Base-by-base conservation (phyloP, 2,329 filamentous ascomycete species). In the Claviceps capensis region DNA sequence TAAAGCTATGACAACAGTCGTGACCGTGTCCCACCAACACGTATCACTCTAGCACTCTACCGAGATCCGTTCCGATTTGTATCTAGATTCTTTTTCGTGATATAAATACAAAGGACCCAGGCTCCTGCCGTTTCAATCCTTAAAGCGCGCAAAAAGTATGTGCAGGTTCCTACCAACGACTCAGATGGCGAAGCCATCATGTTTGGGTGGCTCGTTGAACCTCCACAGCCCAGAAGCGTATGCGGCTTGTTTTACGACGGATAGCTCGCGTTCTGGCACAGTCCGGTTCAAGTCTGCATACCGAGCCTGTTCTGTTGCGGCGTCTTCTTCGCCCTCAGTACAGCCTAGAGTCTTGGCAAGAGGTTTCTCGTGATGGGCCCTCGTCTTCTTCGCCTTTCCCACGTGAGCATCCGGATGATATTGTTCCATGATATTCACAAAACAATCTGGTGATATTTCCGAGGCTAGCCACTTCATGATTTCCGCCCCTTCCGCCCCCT, bases 361-460 rank as follows among this genome's bases (percentile, higher is more conserved):
- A 17, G 16, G 17, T 17, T 42, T 19, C 17, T 42, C 19, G 30
- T 4, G 4, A 34, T 69, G 13, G 22, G 9, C 68, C 3, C 72
- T 68, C 4, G 65, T 62, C 16, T 60, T 57, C 58, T 69, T 79
- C 50, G 73, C 70, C 69, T 88, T 91, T 3, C 88, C 88, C 1
- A 94, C 88, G 64, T 94, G 82, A 0, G 86, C 88, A 56, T 85
- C 79, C 0, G 87, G 87, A 56, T 81, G 82, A 62, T 93, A 93
- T 67, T 94, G 88, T 67, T 94, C 87, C 87, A 93, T 93, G 57
- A 94, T 83, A 63, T 94, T 84, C 54, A 93, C 78, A 66, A 90
- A 91, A 44, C 85, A 74, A 64, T 93, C 86, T 52, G 71, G 75
- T 3, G 84, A 87, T 2, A 94, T 75, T 50, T 88, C 78, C 30